A percentile compares a stretch with the other conserved stretches of the same genome.
Conservation (phyloP, 257 asterid species). For the Forsythia suspensa region DNA sequence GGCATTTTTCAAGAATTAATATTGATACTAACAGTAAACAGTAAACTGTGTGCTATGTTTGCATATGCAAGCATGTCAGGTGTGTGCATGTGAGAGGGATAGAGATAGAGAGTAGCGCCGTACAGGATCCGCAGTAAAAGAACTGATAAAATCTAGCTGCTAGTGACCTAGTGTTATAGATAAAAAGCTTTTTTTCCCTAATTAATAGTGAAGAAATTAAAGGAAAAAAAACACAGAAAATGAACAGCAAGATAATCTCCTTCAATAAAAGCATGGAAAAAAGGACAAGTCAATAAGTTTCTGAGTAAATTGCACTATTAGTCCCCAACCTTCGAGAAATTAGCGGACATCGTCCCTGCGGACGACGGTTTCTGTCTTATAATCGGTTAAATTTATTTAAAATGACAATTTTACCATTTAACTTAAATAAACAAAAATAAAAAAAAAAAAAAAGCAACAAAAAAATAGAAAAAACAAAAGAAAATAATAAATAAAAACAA, state of each 20-base stretch:
- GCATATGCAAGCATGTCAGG: background rate
- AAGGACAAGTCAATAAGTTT: background rate
- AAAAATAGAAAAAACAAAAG: too few species aligned
- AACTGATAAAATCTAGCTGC: background rate
- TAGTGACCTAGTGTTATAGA: conserved; percentile 3
- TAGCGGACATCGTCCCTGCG: too few species aligned
- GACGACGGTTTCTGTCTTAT: too few species aligned
- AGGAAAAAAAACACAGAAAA: background rate
- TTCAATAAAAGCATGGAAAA: background rate
- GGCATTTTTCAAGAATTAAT: background rate
- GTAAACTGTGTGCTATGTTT: background rate
- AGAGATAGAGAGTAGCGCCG: background rate
- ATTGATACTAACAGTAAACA: background rate
- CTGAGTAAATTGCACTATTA: too few species aligned
- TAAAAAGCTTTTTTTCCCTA: background rate
- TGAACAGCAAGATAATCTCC: background rate
- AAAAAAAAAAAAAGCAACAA: too few species aligned
- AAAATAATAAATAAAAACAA: too few species aligned
- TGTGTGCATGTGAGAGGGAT: background rate
- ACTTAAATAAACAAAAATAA: too few species aligned
- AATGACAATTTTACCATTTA: too few species aligned
- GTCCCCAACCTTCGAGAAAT: too few species aligned
- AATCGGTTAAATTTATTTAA: too few species aligned
- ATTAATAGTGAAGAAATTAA: background rate
- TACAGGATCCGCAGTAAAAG: background rate